Evolutionary conservation across 139 green algal species (phyloP).

Genomic region (Zygnema circumcarinatum): DNA sequence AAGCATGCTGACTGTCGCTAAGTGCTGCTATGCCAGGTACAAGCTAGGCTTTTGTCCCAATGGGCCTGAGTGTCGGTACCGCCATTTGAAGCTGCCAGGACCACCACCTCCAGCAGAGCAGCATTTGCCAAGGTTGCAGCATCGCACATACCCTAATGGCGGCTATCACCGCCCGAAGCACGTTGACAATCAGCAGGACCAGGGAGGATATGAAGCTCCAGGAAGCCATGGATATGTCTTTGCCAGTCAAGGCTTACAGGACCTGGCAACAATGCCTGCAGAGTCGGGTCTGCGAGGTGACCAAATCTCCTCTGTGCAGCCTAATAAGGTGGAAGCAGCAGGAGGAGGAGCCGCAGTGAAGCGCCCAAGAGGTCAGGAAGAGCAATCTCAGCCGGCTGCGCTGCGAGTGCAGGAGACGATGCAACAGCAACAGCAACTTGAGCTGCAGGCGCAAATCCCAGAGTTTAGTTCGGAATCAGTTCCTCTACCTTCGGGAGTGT

Average conservation of each 20-base stretch:
- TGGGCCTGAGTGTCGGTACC: conserved; percentile 88
- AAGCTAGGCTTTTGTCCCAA: conserved; percentile 97
- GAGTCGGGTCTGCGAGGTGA: not conserved
- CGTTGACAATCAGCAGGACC: not conserved
- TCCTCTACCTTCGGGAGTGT: not conserved
- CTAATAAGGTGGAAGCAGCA: not conserved
- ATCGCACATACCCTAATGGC: not conserved
- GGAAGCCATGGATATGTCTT: not conserved
- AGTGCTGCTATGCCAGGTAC: conserved; percentile 68
- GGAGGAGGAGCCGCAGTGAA: not conserved
- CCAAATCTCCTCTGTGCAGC: not conserved
- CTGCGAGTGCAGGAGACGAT: not conserved
- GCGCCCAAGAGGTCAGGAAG: not conserved
- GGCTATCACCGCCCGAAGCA: not conserved
- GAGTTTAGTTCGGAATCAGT: not conserved
- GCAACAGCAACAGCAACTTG: not conserved
- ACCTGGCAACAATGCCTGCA: not conserved
- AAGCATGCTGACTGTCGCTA: too few species aligned
- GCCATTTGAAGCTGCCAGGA: conserved; percentile 81
- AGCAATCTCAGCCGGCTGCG: not conserved
- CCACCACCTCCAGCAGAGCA: conserved; percentile 56
- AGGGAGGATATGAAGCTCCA: too few species aligned
- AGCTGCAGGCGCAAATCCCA: not conserved
- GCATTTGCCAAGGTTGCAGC: conserved; percentile 17
- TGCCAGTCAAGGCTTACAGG: not conserved